Percentiles rank a stretch among this genome's conserved stretches.
These are phyloP conservation scores for Kwoniella dendrophila DNA, from an alignment of 768 basidiomycete species.

Conservation along the genomic window DNA sequence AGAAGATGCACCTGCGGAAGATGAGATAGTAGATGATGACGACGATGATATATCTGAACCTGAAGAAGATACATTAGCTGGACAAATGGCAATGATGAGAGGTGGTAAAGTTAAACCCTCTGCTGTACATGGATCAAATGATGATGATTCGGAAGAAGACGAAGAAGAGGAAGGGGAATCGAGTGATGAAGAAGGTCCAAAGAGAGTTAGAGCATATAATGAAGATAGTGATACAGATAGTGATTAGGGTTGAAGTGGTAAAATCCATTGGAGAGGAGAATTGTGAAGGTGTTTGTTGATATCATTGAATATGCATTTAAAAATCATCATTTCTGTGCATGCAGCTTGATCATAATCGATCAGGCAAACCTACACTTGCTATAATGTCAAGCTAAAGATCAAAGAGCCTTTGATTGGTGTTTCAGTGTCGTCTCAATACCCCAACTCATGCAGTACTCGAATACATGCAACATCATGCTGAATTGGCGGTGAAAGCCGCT, in stretches of 20 bases:
- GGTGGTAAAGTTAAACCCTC: constrained; percentile 79
- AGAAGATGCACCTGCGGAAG: constrained; percentile 70
- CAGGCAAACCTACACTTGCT: no score
- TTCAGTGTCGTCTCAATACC: no score
- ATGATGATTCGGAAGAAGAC: constrained; percentile 63
- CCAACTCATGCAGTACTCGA: no score
- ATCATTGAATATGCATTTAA: not conserved
- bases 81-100: constrained; percentile 96
- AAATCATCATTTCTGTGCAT: not conserved
- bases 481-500: no score
- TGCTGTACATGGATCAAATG: constrained; percentile 64
- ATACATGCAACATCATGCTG: no score
- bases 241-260: constrained; percentile 23
- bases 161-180: constrained; percentile 60
- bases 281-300: not conserved
- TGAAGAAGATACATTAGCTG: constrained; percentile 92
- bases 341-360: no score
- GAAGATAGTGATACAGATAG: constrained; percentile 47
- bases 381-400: no score
- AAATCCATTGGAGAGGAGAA: not conserved
- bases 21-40: constrained; percentile 59
- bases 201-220: constrained; percentile 42
- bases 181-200: constrained; percentile 50
- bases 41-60: constrained; percentile 98
- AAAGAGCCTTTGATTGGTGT: no score